Percentiles rank a stretch among this genome's conserved stretches.
phyloP scores from a whole-genome alignment of 495 filamentous ascomycete species.

The Usnea hakonensis region DNA sequence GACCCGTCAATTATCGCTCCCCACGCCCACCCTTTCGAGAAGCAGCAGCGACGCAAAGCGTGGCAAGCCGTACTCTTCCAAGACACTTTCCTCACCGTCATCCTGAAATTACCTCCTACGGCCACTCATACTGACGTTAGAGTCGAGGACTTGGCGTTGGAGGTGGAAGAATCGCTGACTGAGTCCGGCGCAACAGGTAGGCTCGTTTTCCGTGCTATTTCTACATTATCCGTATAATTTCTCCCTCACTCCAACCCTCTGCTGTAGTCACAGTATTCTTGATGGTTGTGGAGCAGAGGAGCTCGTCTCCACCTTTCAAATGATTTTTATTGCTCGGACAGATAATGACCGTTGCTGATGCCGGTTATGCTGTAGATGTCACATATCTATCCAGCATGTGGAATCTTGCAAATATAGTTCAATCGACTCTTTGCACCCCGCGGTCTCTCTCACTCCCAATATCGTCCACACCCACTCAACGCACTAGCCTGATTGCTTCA shows the following conservation, averaged over 20 bases:
- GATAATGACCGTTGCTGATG: no score
- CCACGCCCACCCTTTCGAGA: constrained; percentile 51
- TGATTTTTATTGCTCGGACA: background rate
- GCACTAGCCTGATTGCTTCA: constrained; percentile 51
- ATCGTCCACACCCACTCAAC: constrained; percentile 48
- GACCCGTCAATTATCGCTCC: constrained; percentile 62
- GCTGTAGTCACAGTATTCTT: background rate
- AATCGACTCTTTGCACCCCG: constrained; percentile 58
- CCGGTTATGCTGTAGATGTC: constrained; percentile 35
- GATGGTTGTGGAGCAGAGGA: background rate
- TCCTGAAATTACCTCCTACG: constrained; percentile 60
- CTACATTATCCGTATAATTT: no score
- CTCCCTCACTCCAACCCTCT: background rate
- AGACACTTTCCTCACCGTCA: constrained; percentile 70
- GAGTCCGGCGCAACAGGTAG: constrained; percentile 38
- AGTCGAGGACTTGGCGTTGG: constrained; percentile 52
- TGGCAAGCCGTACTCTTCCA: constrained; percentile 71
- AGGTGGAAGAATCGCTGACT: constrained; percentile 40
- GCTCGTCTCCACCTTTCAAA: background rate
- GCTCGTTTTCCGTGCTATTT: background rate
- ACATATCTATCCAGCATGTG: constrained; percentile 63
- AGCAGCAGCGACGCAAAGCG: constrained; percentile 60
- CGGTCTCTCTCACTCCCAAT: constrained; percentile 59
- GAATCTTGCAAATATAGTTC: constrained; percentile 63
- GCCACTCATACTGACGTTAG: constrained; percentile 66